phyloP scores from a whole-genome alignment of 345 rosid genomes.

The Lagerstroemia speciosa region DNA sequence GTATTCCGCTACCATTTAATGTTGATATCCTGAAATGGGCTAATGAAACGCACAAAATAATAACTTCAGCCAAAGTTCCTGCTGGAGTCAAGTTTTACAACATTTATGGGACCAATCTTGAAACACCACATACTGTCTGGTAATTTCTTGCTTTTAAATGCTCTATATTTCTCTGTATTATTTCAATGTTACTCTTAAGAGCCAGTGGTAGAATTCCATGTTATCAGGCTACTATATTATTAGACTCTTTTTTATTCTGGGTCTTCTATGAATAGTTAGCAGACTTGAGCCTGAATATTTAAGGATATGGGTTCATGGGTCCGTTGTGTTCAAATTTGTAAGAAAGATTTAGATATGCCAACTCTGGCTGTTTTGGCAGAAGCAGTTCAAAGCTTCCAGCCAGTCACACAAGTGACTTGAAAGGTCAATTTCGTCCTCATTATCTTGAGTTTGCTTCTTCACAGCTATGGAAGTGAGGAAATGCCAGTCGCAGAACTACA shows the following conservation, averaged over 20 bases:
- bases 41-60: constrained; percentile 44
- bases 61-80: constrained; percentile 65
- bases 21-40: constrained; percentile 84
- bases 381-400: not conserved
- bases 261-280: not conserved
- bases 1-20: constrained; percentile 73
- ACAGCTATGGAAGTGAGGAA: constrained; percentile 85
- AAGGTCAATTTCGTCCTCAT: not conserved
- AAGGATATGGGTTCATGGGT: not conserved
- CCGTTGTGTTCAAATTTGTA: not conserved
- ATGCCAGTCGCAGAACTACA: constrained; percentile 55
- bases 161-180: constrained; percentile 3
- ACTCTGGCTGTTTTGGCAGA: not conserved
- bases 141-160: constrained; percentile 25
- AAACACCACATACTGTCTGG: constrained; percentile 90
- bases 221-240: not conserved
- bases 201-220: not conserved
- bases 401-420: not conserved
- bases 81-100: constrained; percentile 81
- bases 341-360: not conserved
- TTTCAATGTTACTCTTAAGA: not conserved
- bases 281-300: not conserved
- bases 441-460: constrained; percentile 11
- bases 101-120: constrained; percentile 73
- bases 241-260: not conserved